These are phyloP conservation scores for Zygosaccharomyces lentus DNA, from an alignment of 805 yeast genomes.

Conservation along the genomic window DNA sequence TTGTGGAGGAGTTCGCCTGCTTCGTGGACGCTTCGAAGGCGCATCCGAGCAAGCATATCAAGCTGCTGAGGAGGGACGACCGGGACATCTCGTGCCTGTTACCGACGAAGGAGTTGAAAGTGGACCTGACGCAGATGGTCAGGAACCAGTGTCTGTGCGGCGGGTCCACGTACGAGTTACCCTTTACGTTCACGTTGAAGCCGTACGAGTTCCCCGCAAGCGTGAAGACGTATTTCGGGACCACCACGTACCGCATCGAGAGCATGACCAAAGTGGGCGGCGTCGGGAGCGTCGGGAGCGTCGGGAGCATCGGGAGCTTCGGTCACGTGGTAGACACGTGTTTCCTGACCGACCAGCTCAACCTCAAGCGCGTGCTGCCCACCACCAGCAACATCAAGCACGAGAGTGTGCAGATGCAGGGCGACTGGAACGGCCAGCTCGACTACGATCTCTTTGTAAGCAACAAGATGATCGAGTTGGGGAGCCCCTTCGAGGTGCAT, in stretches of 20 bases:
- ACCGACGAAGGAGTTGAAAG: slow-evolving; percentile 10
- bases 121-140: slow-evolving; percentile 5
- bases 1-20: slow-evolving; percentile 18
- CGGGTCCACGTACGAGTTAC: slow-evolving; percentile 15
- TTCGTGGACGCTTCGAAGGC: slow-evolving; percentile 7
- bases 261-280: slow-evolving; percentile 10
- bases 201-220: slow-evolving; percentile 14
- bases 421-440: slow-evolving; percentile 13
- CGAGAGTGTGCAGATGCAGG: slow-evolving; percentile 12
- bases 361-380: slow-evolving; percentile 15
- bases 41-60: slow-evolving; percentile 4
- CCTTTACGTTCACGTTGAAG: slow-evolving; percentile 16
- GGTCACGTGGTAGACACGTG: slow-evolving; percentile 13
- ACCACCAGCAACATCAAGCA: slow-evolving; percentile 10
- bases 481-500: slow-evolving; percentile 11
- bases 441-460: slow-evolving; percentile 10
- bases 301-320: slow-evolving; percentile 8
- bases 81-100: slow-evolving; percentile 7
- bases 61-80: slow-evolving; percentile 6
- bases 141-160: slow-evolving; percentile 4
- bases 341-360: slow-evolving; percentile 15
- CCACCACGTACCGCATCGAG: slow-evolving; percentile 17
- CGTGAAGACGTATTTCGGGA: slow-evolving; percentile 13
- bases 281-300: background rate
- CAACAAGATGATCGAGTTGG: slow-evolving; percentile 17